Base-by-base conservation (phyloP, 306 rosid species). In the Prunus kanzakura region DNA sequence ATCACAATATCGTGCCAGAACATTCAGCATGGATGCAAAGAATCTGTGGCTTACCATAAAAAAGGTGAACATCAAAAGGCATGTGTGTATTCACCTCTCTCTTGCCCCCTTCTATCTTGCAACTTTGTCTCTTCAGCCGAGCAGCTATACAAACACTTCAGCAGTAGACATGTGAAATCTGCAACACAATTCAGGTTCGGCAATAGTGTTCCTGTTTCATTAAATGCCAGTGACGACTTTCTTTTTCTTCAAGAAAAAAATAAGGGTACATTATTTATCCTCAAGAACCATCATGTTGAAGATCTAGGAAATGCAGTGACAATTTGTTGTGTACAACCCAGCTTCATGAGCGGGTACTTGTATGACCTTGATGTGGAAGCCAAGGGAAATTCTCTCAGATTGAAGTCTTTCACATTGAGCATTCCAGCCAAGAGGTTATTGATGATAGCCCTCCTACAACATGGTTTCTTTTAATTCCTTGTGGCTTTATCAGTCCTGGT, bases 11-110 rank as follows among this genome's bases (percentile, higher is more conserved):
- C 82, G 19, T 93, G 98, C 79, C 67, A 20, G 30, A 74, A 88
- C 79, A 62, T 77, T 3, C 74, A 71, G 46, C 81, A 86, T 61
- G 93, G 97, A 5, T 91, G 97, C 80, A 76, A 78, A 65, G 86
- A 78, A 50, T 69, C 46, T 19, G 66, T 82, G 56, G 45, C 32
- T 67, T 86, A 82, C 81, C 46, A 78, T 66, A 52, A 69, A 76
- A 88, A 76, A 73, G 78, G 56, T 41, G 84, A 77, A 20, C 98
- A 93, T 57, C 93, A 87, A 79, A 72, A 80, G 74, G 76, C 78
- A 23, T 91, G 98, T 79, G 62, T 19, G 11, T 81, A 84, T 54
- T 54, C 79, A 8, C 93, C 96, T 57, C 87, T 89, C 74, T 56
- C 63, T 41, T 93, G 95, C 71, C 97, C 95, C 0, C 56, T 60